Evolutionary conservation across 352 stramenopile genomes (phyloP), one percentile per base, ranked within the genome.

Genomic region (Globisporangium apiculatum): DNA sequence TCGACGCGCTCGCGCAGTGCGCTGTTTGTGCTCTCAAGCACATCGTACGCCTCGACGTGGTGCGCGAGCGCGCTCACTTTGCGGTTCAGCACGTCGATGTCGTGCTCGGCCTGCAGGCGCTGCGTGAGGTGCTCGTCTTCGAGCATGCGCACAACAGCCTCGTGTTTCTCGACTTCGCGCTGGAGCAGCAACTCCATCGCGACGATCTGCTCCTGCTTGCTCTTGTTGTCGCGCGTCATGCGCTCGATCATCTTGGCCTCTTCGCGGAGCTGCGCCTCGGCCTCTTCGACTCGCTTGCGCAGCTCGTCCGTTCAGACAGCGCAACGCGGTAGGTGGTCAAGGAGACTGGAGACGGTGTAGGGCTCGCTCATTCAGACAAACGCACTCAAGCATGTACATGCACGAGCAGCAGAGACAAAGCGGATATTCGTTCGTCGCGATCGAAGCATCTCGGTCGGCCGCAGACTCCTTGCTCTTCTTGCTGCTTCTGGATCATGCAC

Each of bases 211-310:
- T 88, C 80, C 46, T 88, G 71, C 46, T 90, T 90, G 60, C 64
- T 68, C 51, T 78, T 77, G 63, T 87, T 88, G 59, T 90, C 80
- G 17, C 80, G 75, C 35, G 75, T 90, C 73, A 88, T 84, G 64
- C 80, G 76, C 58, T 90, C 80, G 51, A 90, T 90, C 64, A 90
- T 84, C 63, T 90, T 90, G 60, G 76, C 80, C 55, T 90, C 80
- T 57, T 90, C 80, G 43, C 80, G 78, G 31, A 90, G 60, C 62
- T 89, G 78, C 35, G 80, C 77, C 50, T 90, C 80, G 7, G 80
- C 80, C 18, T 90, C 80, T 47, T 90, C 78, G 2, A 90, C 73
- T 17, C 80, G 71, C 48, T 83, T 85, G 47, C 69, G 75, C 59
- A 90, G 71, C 55, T 90, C 80, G 67, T 89, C 78, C 53, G 73